Evolutionary conservation across 2,329 filamentous ascomycete genomes (phyloP).

Genomic region (Aspergillus novoparasiticus): DNA sequence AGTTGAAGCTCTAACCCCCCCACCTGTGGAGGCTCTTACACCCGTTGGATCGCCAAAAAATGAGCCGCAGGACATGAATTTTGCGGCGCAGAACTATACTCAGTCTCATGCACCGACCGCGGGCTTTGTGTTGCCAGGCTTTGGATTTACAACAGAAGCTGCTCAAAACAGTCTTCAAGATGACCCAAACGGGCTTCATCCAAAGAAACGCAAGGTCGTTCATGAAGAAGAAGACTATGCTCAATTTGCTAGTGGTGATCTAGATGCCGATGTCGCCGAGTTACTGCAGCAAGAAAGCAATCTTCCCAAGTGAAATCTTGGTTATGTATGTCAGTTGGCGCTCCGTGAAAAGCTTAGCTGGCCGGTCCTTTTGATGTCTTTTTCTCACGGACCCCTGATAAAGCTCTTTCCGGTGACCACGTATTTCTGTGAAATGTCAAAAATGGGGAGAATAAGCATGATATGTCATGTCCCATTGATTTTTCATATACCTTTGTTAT

Average conservation of each 20-base stretch:
- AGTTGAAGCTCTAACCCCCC: slow-evolving; percentile 85
- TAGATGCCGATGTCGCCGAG: slow-evolving; percentile 65
- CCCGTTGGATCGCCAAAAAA: slow-evolving; percentile 53
- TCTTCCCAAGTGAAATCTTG: slow-evolving; percentile 14
- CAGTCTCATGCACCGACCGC: slow-evolving; percentile 11
- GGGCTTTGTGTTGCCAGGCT: slow-evolving; percentile 23
- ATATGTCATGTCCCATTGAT: not conserved
- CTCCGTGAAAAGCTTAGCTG: not conserved
- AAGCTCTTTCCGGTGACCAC: not conserved
- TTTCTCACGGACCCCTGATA: not conserved
- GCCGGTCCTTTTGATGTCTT: not conserved
- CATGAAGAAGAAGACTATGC: slow-evolving; percentile 47
- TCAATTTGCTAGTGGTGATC: slow-evolving; percentile 54
- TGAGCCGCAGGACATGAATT: slow-evolving; percentile 36
- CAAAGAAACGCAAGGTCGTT: slow-evolving; percentile 54
- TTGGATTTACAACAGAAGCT: slow-evolving; percentile 22
- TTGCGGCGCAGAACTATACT: slow-evolving; percentile 17
- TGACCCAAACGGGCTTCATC: slow-evolving; percentile 33
- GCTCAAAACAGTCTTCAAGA: slow-evolving; percentile 26
- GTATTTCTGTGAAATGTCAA: not conserved
- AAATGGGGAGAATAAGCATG: slow-evolving; percentile 42
- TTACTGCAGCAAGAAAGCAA: slow-evolving; percentile 54
- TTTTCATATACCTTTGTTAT: not conserved
- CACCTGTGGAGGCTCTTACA: slow-evolving; percentile 60
- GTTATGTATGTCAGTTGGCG: not conserved